These are phyloP conservation scores for Pyrenophora seminiperda DNA, from an alignment of 2,329 filamentous ascomycete species.

Conservation along the genomic window DNA sequence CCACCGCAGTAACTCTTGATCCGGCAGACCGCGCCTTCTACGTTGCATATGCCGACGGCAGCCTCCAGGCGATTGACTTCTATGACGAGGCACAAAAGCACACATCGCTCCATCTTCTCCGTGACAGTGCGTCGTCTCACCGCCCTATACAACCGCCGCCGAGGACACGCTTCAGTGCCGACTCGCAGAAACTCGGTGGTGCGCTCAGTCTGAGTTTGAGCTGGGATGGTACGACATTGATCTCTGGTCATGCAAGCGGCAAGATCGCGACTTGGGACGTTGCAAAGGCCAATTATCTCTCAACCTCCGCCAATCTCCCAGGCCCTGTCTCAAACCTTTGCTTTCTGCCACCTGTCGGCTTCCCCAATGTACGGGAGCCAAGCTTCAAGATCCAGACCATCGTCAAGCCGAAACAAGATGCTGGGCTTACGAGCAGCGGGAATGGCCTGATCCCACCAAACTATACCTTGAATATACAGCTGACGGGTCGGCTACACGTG, in stretches of 20 bases:
- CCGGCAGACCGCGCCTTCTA: constrained; percentile 83
- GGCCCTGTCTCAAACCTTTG: constrained; percentile 80
- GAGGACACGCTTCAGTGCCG: constrained; percentile 53
- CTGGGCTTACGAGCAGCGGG: constrained; percentile 45
- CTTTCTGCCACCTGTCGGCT: constrained; percentile 68
- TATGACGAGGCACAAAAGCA: constrained; percentile 57
- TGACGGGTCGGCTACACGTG: constrained; percentile 50
- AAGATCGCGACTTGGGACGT: constrained; percentile 83
- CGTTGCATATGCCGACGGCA: constrained; percentile 78
- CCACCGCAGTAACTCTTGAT: constrained; percentile 76
- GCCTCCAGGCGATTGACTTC: constrained; percentile 79
- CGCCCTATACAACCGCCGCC: constrained; percentile 53
- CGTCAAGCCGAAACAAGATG: constrained; percentile 78
- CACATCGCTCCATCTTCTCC: constrained; percentile 46
- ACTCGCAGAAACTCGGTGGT: constrained; percentile 68
- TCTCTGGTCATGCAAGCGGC: constrained; percentile 82
- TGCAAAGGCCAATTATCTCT: constrained; percentile 68
- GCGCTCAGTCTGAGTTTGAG: constrained; percentile 72
- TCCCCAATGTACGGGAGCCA: constrained; percentile 43
- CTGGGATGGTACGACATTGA: constrained; percentile 78
- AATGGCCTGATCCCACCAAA: constrained; percentile 55
- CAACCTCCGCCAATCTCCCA: constrained; percentile 72
- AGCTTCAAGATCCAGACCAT: constrained; percentile 64
- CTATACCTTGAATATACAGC: constrained; percentile 69
- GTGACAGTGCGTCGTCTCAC: constrained; percentile 63